Conservation (phyloP, 352 stramenopile species). For the Pythium phragmitis region DNA sequence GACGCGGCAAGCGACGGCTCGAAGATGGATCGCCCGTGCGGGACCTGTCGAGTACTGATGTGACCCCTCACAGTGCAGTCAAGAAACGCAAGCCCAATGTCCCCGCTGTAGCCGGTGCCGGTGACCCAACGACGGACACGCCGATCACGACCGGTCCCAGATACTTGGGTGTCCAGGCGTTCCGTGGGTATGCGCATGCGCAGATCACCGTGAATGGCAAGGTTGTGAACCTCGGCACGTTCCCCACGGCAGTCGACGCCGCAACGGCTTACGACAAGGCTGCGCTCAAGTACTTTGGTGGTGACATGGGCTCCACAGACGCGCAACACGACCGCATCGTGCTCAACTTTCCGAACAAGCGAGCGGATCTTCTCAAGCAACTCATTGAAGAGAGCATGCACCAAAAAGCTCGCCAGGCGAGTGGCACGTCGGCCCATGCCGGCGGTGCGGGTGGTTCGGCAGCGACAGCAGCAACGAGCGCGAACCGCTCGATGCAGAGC, state of each 20-base stretch:
- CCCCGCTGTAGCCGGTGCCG: neutral
- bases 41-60: neutral
- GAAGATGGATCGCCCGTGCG: slow-evolving; percentile 29
- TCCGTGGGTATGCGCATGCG: slow-evolving; percentile 70
- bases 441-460: neutral
- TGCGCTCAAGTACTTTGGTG: slow-evolving; percentile 71
- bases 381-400: slow-evolving; percentile 65
- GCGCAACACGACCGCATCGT: slow-evolving; percentile 49
- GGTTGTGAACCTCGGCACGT: slow-evolving; percentile 74
- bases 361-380: slow-evolving; percentile 53
- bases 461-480: neutral
- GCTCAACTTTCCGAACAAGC: slow-evolving; percentile 77
- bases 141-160: slow-evolving; percentile 32
- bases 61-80: neutral
- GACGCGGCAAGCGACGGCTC: slow-evolving; percentile 57
- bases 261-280: slow-evolving; percentile 83
- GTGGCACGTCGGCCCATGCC: slow-evolving; percentile 1
- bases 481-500: slow-evolving; percentile 50
- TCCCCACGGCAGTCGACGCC: slow-evolving; percentile 62
- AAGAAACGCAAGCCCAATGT: slow-evolving; percentile 38
- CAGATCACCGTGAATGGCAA: slow-evolving; percentile 82
- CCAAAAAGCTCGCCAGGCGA: slow-evolving; percentile 35
- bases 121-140: neutral
- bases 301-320: slow-evolving; percentile 37
- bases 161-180: slow-evolving; percentile 70